A percentile compares a stretch with the other conserved stretches of the same genome.
Conservation (phyloP, 345 rosid genomes). For the Trapa incisa region DNA sequence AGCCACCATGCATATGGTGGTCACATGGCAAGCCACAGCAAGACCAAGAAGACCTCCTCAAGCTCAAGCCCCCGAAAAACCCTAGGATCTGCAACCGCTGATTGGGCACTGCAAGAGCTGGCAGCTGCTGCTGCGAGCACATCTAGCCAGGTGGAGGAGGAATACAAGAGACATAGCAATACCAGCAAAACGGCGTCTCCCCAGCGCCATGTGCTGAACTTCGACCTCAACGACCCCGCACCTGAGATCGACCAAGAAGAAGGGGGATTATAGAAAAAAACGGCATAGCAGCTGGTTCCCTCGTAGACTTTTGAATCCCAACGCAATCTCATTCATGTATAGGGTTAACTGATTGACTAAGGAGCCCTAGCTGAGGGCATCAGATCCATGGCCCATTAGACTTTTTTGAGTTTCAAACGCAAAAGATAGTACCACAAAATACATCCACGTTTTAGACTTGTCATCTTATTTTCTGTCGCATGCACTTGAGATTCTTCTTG, state of each 20-base stretch:
- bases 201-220: slow-evolving; percentile 6
- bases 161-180: too few species aligned
- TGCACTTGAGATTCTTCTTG: slow-evolving; percentile 16
- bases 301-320: too few species aligned
- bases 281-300: neutral
- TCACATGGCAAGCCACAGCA: slow-evolving; percentile 44
- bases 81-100: neutral
- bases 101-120: neutral
- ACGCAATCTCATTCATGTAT: too few species aligned
- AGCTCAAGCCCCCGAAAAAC: neutral
- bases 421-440: too few species aligned
- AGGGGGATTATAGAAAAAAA: neutral
- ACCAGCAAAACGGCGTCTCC: neutral
- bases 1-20: slow-evolving; percentile 47
- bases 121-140: neutral
- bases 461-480: too few species aligned
- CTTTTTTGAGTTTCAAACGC: too few species aligned
- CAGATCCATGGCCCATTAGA: too few species aligned
- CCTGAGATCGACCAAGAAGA: neutral
- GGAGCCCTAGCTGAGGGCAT: too few species aligned
- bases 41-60: slow-evolving; percentile 9
- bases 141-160: too few species aligned
- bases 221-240: slow-evolving; percentile 21
- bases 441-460: too few species aligned
- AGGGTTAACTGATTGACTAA: too few species aligned